These are phyloP conservation scores for Megacollybia marginata DNA, from an alignment of 768 basidiomycete species.

Conservation along the genomic window DNA sequence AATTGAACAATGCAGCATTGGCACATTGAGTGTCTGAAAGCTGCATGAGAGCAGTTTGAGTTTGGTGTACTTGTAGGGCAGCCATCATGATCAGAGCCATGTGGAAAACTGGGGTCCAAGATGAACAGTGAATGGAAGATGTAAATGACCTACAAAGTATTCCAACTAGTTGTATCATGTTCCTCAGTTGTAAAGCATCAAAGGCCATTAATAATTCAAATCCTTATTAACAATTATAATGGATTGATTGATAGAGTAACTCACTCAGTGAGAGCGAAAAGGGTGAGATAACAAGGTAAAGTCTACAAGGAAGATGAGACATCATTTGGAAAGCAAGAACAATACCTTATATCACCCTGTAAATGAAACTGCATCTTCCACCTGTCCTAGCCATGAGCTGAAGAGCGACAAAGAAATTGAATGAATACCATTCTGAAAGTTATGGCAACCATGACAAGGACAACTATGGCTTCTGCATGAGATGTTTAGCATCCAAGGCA, in stretches of 20 bases:
- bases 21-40: conserved; percentile 21
- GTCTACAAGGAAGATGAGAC: conserved; percentile 37
- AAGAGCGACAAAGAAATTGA: too few relatives aligned
- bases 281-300: conserved; percentile 75
- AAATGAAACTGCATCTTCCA: conserved; percentile 41
- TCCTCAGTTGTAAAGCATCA: conserved; percentile 75
- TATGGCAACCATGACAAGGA: conserved; percentile 67
- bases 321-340: neutral
- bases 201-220: conserved; percentile 78
- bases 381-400: conserved; percentile 24
- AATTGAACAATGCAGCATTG: conserved; percentile 21
- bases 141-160: conserved; percentile 45
- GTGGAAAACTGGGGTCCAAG: conserved; percentile 53
- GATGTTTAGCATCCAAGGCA: neutral
- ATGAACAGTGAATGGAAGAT: neutral
- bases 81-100: conserved; percentile 65
- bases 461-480: conserved; percentile 61
- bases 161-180: conserved; percentile 71
- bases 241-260: conserved; percentile 11
- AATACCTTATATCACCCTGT: conserved; percentile 46
- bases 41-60: conserved; percentile 50
- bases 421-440: conserved; percentile 53
- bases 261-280: conserved; percentile 79
- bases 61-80: conserved; percentile 72
- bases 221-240: conserved; percentile 17